phyloP scores from a whole-genome alignment of 306 rosid species.

The Mucuna pruriens region DNA sequence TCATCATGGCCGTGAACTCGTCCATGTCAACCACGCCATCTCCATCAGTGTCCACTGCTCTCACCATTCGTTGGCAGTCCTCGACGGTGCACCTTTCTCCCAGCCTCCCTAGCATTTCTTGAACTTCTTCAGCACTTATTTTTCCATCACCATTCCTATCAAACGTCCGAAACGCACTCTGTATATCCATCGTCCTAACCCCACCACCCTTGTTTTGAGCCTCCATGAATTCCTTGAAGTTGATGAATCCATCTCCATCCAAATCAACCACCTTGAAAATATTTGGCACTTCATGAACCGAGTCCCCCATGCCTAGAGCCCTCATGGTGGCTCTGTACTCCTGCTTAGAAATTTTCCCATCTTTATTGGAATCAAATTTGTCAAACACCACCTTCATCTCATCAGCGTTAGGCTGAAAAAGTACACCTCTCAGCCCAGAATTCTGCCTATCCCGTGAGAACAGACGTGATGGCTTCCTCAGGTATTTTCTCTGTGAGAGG shows the following conservation, averaged over 20 bases:
- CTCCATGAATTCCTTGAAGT: constrained; percentile 76
- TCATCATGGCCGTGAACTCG: constrained; percentile 89
- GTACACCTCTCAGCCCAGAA: constrained; percentile 45
- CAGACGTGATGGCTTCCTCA: constrained; percentile 63
- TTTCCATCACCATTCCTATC: constrained; percentile 84
- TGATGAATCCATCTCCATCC: constrained; percentile 85
- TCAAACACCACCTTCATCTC: constrained; percentile 87
- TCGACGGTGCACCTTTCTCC: constrained; percentile 78
- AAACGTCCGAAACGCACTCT: constrained; percentile 62
- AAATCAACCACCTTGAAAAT: constrained; percentile 73
- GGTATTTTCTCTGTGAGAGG: constrained; percentile 63
- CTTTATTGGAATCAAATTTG: constrained; percentile 73
- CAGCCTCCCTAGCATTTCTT: constrained; percentile 60
- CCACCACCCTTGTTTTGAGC: constrained; percentile 75
- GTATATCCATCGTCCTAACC: constrained; percentile 58
- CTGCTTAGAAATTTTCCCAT: constrained; percentile 75
- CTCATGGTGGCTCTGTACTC: constrained; percentile 69
- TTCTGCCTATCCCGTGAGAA: constrained; percentile 58
- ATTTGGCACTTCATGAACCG: constrained; percentile 58
- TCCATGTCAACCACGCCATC: constrained; percentile 86
- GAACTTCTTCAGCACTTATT: constrained; percentile 82
- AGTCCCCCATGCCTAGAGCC: constrained; percentile 63
- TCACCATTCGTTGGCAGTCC: constrained; percentile 77
- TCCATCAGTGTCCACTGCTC: constrained; percentile 76
- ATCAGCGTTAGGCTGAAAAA: constrained; percentile 60